These are phyloP conservation scores for Nadsonia starkeyi-henricii DNA, from an alignment of 1,139 yeast genomes.

Conservation along the genomic window DNA sequence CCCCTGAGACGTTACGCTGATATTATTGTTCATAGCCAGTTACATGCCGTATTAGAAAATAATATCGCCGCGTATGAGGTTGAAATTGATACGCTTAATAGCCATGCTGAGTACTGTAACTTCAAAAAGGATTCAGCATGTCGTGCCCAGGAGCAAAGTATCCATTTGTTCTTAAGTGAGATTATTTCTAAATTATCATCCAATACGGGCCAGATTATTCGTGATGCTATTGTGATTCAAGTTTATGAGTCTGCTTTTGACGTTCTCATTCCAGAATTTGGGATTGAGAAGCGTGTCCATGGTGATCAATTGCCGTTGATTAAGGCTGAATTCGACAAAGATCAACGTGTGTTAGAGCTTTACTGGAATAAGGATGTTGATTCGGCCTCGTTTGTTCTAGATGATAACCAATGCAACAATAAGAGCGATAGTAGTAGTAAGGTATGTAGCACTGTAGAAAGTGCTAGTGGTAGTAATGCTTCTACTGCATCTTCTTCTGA, in stretches of 20 bases:
- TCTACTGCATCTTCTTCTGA: constrained; percentile 30
- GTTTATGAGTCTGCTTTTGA: constrained; percentile 95
- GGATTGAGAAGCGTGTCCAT: constrained; percentile 93
- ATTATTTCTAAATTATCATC: constrained; percentile 69
- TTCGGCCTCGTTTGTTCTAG: constrained; percentile 81
- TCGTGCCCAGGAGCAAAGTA: constrained; percentile 88
- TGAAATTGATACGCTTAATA: constrained; percentile 61
- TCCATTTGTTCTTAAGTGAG: constrained; percentile 74
- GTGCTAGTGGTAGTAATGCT: constrained; percentile 20
- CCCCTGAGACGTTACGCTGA: constrained; percentile 91
- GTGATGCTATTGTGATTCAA: constrained; percentile 78
- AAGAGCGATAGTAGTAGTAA: too few relatives aligned
- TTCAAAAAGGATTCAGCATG: constrained; percentile 92
- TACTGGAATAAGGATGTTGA: constrained; percentile 90
- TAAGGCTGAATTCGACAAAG: constrained; percentile 82
- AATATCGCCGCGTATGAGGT: constrained; percentile 29
- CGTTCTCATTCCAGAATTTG: constrained; percentile 85
- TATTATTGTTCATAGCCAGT: constrained; percentile 80
- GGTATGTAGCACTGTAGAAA: constrained; percentile 27
- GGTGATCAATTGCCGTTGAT: constrained; percentile 90
- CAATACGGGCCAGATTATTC: constrained; percentile 53
- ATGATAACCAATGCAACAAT: constrained; percentile 44
- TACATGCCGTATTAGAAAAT: constrained; percentile 46
- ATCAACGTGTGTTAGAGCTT: constrained; percentile 54
- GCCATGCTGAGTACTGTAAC: constrained; percentile 82